Conservation (phyloP, 306 rosid genomes). For the Hylodesmum podocarpum region DNA sequence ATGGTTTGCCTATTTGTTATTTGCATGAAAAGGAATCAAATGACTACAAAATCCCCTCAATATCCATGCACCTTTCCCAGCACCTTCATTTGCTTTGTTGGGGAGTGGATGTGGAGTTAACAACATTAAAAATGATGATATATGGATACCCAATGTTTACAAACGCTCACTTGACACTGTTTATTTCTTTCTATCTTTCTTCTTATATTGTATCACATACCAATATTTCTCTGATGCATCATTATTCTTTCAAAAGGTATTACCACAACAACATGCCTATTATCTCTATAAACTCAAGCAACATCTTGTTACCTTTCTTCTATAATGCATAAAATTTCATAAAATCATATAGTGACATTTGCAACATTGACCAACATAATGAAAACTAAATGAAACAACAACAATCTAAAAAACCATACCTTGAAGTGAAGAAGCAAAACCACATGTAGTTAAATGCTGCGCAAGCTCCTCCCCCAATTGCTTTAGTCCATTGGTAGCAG, state of each 20-base stretch:
- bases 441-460: conserved; percentile 75
- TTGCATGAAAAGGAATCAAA: background rate
- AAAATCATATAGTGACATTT: background rate
- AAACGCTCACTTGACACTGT: too few relatives aligned
- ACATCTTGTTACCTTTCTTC: background rate
- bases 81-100: background rate
- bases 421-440: conserved; percentile 69
- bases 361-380: background rate
- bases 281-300: background rate
- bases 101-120: background rate
- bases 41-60: background rate
- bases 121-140: too few relatives aligned
- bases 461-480: conserved; percentile 85
- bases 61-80: background rate
- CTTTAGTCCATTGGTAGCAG: conserved; percentile 51
- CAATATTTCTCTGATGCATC: too few relatives aligned
- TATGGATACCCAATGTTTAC: too few relatives aligned
- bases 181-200: too few relatives aligned
- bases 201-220: too few relatives aligned
- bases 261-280: too few relatives aligned
- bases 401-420: conserved; percentile 42
- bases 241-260: too few relatives aligned
- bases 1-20: too few relatives aligned
- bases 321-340: background rate
- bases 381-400: background rate